Percentiles rank a stretch among this genome's conserved stretches.
Evolutionary conservation across 257 asterid genomes (phyloP).

Genomic region (Avicennia marina): DNA sequence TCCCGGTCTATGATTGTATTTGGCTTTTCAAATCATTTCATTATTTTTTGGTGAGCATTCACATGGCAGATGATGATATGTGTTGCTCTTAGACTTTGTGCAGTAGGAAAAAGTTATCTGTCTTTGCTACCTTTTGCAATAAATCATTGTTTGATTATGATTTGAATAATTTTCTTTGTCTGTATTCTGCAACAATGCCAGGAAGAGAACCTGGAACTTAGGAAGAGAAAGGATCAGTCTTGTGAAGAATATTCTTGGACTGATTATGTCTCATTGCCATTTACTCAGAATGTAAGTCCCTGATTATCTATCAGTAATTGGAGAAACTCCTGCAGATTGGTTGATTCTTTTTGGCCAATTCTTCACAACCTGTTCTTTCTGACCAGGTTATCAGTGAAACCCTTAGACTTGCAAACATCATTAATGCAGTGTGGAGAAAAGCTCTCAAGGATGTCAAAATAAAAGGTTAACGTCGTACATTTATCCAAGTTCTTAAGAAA

Average conservation of each 20-base stretch:
- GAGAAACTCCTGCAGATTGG: too few relatives aligned
- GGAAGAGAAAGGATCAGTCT: slow-evolving; percentile 39
- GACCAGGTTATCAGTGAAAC: slow-evolving; percentile 87
- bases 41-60: slow-evolving; percentile 34
- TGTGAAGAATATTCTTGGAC: slow-evolving; percentile 70
- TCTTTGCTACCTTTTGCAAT: too few relatives aligned
- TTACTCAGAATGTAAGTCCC: slow-evolving; percentile 71
- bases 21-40: slow-evolving; percentile 36
- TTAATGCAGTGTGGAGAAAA: slow-evolving; percentile 96
- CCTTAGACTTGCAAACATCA: slow-evolving; percentile 72
- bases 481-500: background rate
- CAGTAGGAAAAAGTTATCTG: too few relatives aligned
- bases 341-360: too few relatives aligned
- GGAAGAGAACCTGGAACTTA: slow-evolving; percentile 90
- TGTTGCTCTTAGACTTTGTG: too few relatives aligned
- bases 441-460: slow-evolving; percentile 82
- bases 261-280: slow-evolving; percentile 64
- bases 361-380: background rate
- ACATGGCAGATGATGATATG: slow-evolving; percentile 46
- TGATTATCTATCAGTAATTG: background rate
- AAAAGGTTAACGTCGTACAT: slow-evolving; percentile 43
- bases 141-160: too few relatives aligned
- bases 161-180: too few relatives aligned
- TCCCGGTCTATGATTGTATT: slow-evolving; percentile 30
- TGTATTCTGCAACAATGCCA: slow-evolving; percentile 14